phyloP scores from a whole-genome alignment of 495 filamentous ascomycete species.

The Penicillium chermesinum region DNA sequence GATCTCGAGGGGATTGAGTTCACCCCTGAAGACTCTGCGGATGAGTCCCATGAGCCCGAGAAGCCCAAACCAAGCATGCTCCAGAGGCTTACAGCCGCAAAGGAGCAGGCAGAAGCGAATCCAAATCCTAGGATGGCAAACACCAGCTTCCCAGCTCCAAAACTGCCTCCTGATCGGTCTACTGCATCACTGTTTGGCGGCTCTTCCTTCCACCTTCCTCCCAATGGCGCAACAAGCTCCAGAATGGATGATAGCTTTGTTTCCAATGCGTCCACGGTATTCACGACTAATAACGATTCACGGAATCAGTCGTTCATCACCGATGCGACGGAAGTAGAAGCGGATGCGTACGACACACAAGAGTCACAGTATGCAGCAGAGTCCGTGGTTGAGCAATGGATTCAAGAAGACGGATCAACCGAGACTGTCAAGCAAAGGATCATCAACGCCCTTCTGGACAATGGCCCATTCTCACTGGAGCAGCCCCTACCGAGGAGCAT shows the following conservation, averaged over 20 bases:
- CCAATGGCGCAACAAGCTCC: neutral
- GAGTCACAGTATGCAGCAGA: slow-evolving; percentile 25
- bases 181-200: neutral
- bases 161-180: neutral
- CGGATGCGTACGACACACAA: slow-evolving; percentile 26
- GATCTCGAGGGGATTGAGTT: neutral
- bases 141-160: neutral
- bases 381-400: slow-evolving; percentile 26
- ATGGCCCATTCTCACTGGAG: slow-evolving; percentile 32
- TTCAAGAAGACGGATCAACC: slow-evolving; percentile 11
- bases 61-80: neutral
- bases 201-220: neutral
- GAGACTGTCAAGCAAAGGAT: slow-evolving; percentile 17
- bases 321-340: slow-evolving; percentile 29
- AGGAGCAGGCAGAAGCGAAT: neutral
- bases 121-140: neutral
- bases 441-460: slow-evolving; percentile 21
- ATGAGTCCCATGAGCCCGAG: neutral
- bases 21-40: neutral
- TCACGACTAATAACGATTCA: neutral
- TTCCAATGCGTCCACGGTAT: neutral
- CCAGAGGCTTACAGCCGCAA: neutral
- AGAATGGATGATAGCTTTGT: neutral
- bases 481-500: slow-evolving; percentile 25
- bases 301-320: slow-evolving; percentile 29